Base-by-base conservation (phyloP, 192 early-diverging fungal species). In the Gonapodya sp. region DNA sequence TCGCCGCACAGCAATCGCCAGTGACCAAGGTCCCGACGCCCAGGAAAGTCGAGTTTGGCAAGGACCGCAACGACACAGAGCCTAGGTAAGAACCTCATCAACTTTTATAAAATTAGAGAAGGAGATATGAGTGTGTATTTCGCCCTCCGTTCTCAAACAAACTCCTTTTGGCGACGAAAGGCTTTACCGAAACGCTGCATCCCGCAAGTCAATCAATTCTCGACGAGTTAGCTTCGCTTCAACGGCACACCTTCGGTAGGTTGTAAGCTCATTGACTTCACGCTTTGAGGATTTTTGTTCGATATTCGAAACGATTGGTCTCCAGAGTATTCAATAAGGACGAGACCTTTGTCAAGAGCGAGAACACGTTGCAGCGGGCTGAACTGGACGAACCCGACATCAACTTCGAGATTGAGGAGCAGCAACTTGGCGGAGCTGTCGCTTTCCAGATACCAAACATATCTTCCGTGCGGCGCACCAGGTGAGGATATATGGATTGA, bases 161-260 rank as follows among this genome's bases (percentile, higher is more conserved):
- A n/a, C n/a, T n/a, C n/a, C n/a, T n/a, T n/a, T n/a, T n/a, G n/a
- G n/a, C 46, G 46, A 64, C 46, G 24, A 64, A 8, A 64, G 46
- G 46, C 24, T n/a, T n/a, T n/a, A n/a, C n/a, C n/a, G n/a, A 64
- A 64, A 64, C 24, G 24, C 46, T 16, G 8, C 46, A 24, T 64
- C 46, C 46, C 46, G 8, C 46, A 64, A 64, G 24, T 16, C 46
- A 64, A 64, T 64, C 8, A 64, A 64, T 77, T 77, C 34, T 33
- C 75, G 75, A 8, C 75, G 75, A 14, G 75, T 77, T 8, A 77
- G 75, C 75, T 77, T 77, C 75, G 75, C 75, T 16, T 34, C 18
- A 34, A 77, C 75, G 18, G 75, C 75, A 18, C 75, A 77, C 75
- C 14, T 77, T 2, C 2, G 75, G 75, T 77, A 33, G 14, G 75